Base-by-base conservation (phyloP, 2,329 filamentous ascomycete genomes). In the Verticillium tricorpus region DNA sequence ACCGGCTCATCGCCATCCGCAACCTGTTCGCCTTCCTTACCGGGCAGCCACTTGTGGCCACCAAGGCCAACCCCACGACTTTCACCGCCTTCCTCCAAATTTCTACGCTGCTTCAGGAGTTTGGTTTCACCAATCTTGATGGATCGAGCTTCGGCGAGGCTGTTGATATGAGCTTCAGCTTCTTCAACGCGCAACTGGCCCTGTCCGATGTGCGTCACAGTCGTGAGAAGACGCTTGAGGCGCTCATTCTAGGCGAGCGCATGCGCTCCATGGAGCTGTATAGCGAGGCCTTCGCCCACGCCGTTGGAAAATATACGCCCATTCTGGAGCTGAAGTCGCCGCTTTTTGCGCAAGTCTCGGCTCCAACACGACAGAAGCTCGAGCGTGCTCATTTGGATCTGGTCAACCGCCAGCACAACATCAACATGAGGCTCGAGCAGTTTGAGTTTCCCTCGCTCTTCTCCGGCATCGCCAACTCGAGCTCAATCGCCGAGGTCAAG, bases 401-500 rank as follows among this genome's bases (percentile, higher is more conserved):
- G 3, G 82, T 89, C 37, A 88, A 86, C 64, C 86, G 92, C 22
- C 84, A 92, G 63, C 83, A 87, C 64, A 88, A 83, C 60, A 85
- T 93, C 66, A 89, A 91, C 66, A 78, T 80, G 35, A 89, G 91
- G 54, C 79, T 98, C n/a, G 87, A 91, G 62, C 87, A 92, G 64
- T 98, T 98, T 68, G 92, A 97, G 35, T 97, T 97, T 68, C 93
- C 93, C 0, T 90, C 91, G 0, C 79, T 98, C 5, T 98, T 97
- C 71, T 86, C 92, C 0, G 95, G 95, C 37, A 87, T 93, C 66
- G 94, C 92, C 70, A 93, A 89, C 73, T 96, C 92, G 3, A 93
- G 89, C 12, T 92, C 90, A 1, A 84, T 87, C 25, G 82, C 82
- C 1, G 92, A 96, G 73, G 88, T 91, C 65, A 93, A 89, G 72